Base-by-base conservation (phyloP, 306 rosid genomes). In the Malus fusca region DNA sequence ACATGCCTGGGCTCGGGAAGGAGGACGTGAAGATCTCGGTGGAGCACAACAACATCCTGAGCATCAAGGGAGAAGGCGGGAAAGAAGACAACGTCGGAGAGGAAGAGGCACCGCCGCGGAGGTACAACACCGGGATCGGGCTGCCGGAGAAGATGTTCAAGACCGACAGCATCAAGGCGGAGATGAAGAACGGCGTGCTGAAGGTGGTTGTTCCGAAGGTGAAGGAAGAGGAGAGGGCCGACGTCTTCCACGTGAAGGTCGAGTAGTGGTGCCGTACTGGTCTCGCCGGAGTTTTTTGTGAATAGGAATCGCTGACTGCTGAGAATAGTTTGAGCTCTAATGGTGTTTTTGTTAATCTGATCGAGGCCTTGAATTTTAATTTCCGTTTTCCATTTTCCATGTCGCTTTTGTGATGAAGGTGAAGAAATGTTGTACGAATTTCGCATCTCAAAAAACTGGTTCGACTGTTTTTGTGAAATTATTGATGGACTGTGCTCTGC, bases 161-260 rank as follows among this genome's bases (percentile, higher is more conserved):
- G 73, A 55, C 35, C 4, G 79, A 77, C 28, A 23, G 23, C 33
- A 64, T 77, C 51, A 82, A 67, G 25, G 85, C 76, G 15, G 79
- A 73, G 85, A 82, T 82, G 85, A 77, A 77, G 79, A 77, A 77
- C 66, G 79, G 73, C 7, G 82, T 68, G 59, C 73, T 82, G 4
- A 77, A 51, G 37, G 64, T 77, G 72, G 66, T 73, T 14, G 72
- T 77, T 58, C 82, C 73, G 12, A 82, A 82, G 79, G 14, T 68
- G 25, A 77, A 67, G 42, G 72, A 46, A 37, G 81, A 83, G 1
- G 81, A 83, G 53, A 74, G 79, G 83, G 67, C 42, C 15, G 70
- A 63, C 14, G 80, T 74, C 22, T 46, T 81, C 25, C 77, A 71
- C 26, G 77, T 75, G 31, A 75, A 44, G 23, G 74, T 75, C 11